phyloP scores from a whole-genome alignment of 768 basidiomycete genomes.

The Trametes sanguinea region DNA sequence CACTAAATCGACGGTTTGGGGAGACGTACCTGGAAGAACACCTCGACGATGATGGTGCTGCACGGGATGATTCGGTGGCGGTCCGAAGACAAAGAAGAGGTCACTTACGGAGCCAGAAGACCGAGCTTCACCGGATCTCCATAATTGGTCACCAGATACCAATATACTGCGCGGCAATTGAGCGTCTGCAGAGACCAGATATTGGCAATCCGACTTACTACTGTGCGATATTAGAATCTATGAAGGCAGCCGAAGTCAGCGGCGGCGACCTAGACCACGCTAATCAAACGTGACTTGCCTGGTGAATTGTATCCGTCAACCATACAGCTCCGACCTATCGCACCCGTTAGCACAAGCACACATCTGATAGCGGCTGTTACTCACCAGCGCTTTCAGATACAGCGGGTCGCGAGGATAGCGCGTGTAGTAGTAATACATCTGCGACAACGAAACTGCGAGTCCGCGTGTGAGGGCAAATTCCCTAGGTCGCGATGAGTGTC shows the following conservation, averaged over 20 bases:
- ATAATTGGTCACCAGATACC: slow-evolving; percentile 55
- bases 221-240: slow-evolving; percentile 26
- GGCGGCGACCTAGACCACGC: background rate
- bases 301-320: slow-evolving; percentile 26
- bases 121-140: slow-evolving; percentile 42
- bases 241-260: background rate
- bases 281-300: slow-evolving; percentile 5
- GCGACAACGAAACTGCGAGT: slow-evolving; percentile 50
- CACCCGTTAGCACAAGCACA: background rate
- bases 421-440: slow-evolving; percentile 57
- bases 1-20: too few species aligned
- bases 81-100: slow-evolving; percentile 1
- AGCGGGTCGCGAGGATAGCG: slow-evolving; percentile 49
- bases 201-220: slow-evolving; percentile 7
- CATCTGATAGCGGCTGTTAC: background rate
- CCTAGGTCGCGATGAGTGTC: slow-evolving; percentile 39
- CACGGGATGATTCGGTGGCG: background rate
- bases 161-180: slow-evolving; percentile 42
- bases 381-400: slow-evolving; percentile 53
- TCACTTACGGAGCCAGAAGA: slow-evolving; percentile 48
- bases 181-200: background rate
- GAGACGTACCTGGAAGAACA: slow-evolving; percentile 52
- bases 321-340: slow-evolving; percentile 19
- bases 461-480: background rate
- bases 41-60: slow-evolving; percentile 50